Evolutionary conservation across 177 flowering plant genomes (phyloP), one percentile per base, ranked within the genome.

Genomic region (Vitis hybrid): DNA sequence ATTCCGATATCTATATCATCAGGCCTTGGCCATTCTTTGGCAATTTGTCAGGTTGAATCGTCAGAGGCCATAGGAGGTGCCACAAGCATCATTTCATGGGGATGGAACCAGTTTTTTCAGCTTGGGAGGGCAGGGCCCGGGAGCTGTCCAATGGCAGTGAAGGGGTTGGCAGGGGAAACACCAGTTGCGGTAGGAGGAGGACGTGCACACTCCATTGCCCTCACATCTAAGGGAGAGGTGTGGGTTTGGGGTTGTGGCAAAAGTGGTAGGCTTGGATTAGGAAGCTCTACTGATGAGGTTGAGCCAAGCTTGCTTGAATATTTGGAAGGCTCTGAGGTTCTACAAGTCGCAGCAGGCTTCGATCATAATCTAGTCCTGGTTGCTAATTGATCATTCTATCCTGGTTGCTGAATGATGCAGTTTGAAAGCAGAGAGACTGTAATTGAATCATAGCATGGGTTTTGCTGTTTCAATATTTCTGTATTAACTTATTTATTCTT

Each of bases 201-300:
- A 15, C 90, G 93, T 32, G 97, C 67, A 20, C 95, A 91, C 82
- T 94, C 97, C n/a, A 30, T 91, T 50, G 94, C 90, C 71, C 81
- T 94, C 35, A 90, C 88, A 15, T 71, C 84, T 10, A 76, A 79
- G 60, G 84, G 86, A 57, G 83, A 87, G 76, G 72, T 89, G 3
- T 91, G 87, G 89, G 82, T 70, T 32, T 94, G 98, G 97, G 98
- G 97, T n/a, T 87, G 89, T 75, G 97, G 97, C 24, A 89, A 79
- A 69, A 90, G 86, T 77, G 98, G 98, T 49, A 80, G 97, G 80
- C 93, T 92, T 61, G 98, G 97, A 54, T 78, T 90, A 66, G 97
- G 93, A 64, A 87, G 93, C 82, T 94, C 97, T 18, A 55, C 17
- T 56, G 87, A 91, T 77, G 98, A 92, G 74, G 66, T 57, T 61